Evolutionary conservation across 371 early-diverging fungal species (phyloP).

Genomic region (Vairimorpha apis): DNA sequence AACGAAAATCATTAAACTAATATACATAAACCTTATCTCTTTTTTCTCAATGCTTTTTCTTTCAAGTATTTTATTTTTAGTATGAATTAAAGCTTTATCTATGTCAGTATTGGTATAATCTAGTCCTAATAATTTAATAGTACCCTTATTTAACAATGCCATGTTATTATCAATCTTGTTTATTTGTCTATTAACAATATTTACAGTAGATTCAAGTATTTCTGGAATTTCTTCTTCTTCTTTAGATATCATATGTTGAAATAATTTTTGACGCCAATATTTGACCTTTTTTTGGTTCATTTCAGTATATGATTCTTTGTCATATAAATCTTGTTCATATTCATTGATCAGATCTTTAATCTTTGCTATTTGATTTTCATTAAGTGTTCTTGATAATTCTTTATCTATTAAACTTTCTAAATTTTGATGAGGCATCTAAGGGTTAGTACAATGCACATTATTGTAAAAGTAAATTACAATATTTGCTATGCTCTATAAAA

Average conservation of each 20-base stretch:
- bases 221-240: slow-evolving; percentile 22
- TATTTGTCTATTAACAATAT: slow-evolving; percentile 53
- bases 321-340: slow-evolving; percentile 43
- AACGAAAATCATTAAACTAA: not conserved
- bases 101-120: slow-evolving; percentile 57
- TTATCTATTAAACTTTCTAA: no score
- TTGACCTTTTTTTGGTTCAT: slow-evolving; percentile 1
- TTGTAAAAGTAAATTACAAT: no score
- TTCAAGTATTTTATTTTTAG: slow-evolving; percentile 41
- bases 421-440: no score
- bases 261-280: slow-evolving; percentile 20
- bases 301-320: slow-evolving; percentile 23
- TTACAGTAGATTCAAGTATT: slow-evolving; percentile 47
- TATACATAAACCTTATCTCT: slow-evolving; percentile 28
- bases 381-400: no score
- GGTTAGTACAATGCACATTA: no score
- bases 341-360: slow-evolving; percentile 20
- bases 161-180: slow-evolving; percentile 52
- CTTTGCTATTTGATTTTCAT: no score
- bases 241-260: not conserved
- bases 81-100: slow-evolving; percentile 41
- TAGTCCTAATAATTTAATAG: slow-evolving; percentile 52
- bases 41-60: slow-evolving; percentile 30
- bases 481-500: no score
- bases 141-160: slow-evolving; percentile 32